These are phyloP conservation scores for Fusarium secorum DNA, from an alignment of 2,329 filamentous ascomycete genomes.

Conservation along the genomic window DNA sequence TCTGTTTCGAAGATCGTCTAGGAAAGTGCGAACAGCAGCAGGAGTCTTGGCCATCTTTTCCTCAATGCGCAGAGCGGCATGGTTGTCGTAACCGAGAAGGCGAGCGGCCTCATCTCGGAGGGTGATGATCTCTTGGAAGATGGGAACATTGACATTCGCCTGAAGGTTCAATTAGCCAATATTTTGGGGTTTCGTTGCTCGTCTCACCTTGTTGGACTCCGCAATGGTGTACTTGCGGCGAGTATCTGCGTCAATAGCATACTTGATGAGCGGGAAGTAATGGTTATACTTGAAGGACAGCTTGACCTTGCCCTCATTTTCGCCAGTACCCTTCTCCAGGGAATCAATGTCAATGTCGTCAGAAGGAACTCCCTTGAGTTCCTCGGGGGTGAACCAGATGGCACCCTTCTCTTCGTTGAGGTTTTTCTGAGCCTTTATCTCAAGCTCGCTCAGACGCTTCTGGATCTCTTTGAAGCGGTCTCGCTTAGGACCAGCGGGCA, in stretches of 20 bases:
- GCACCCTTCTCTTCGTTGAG: slow-evolving; percentile 85
- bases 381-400: slow-evolving; percentile 77
- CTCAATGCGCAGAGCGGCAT: slow-evolving; percentile 78
- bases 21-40: slow-evolving; percentile 74
- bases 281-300: slow-evolving; percentile 87
- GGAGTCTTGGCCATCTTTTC: slow-evolving; percentile 87
- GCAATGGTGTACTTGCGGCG: slow-evolving; percentile 74
- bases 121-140: slow-evolving; percentile 78
- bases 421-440: slow-evolving; percentile 80
- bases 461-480: slow-evolving; percentile 89
- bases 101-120: slow-evolving; percentile 81
- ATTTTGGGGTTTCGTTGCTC: background rate
- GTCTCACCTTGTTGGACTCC: slow-evolving; percentile 77
- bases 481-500: slow-evolving; percentile 73
- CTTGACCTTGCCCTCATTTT: slow-evolving; percentile 77
- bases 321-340: slow-evolving; percentile 75
- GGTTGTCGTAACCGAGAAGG: slow-evolving; percentile 78
- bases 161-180: slow-evolving; percentile 11
- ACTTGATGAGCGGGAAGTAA: slow-evolving; percentile 79
- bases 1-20: slow-evolving; percentile 72
- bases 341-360: slow-evolving; percentile 71
- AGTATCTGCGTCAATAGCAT: slow-evolving; percentile 73
- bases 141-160: slow-evolving; percentile 73
- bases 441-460: slow-evolving; percentile 77
- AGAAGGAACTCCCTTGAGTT: slow-evolving; percentile 77